These are phyloP conservation scores for Rhodotorula sp. DNA, from an alignment of 1,284 basidiomycete genomes.

Conservation along the genomic window DNA sequence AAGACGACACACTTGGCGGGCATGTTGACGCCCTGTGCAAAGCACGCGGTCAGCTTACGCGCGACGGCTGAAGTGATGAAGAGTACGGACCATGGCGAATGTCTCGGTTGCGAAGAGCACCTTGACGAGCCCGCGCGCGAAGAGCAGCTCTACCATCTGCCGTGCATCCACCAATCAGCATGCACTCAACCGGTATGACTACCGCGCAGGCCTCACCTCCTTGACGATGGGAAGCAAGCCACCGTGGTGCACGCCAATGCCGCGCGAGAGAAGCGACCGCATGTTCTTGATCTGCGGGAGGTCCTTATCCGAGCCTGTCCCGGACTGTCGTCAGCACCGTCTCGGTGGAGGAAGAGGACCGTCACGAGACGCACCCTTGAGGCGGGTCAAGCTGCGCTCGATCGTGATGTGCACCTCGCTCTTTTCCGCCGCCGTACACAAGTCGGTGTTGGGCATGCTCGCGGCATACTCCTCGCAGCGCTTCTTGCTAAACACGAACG, in stretches of 20 bases:
- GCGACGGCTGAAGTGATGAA: not conserved
- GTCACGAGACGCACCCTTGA: constrained; percentile 68
- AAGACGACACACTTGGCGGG: constrained; percentile 97
- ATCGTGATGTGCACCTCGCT: constrained; percentile 95
- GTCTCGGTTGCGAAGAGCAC: constrained; percentile 98
- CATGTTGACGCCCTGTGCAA: constrained; percentile 91
- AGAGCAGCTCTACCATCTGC: constrained; percentile 92
- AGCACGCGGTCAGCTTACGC: not conserved
- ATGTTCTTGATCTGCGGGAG: constrained; percentile 94
- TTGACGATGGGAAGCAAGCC: constrained; percentile 96
- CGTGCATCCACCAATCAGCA: not conserved
- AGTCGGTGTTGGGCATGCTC: constrained; percentile 83
- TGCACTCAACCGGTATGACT: not conserved
- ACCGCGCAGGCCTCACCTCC: constrained; percentile 61
- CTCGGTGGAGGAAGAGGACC: not conserved
- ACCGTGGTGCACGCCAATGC: constrained; percentile 97
- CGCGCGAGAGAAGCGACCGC: constrained; percentile 84
- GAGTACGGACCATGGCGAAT: constrained; percentile 83
- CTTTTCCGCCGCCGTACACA: constrained; percentile 83
- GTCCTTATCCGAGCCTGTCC: constrained; percentile 78
- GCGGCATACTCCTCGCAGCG: constrained; percentile 93
- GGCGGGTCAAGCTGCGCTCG: constrained; percentile 83
- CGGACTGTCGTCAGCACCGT: not conserved
- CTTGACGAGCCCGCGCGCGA: constrained; percentile 93
- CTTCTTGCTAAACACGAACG: constrained; percentile 97